Percentiles rank a stretch among this genome's conserved stretches.
phyloP scores from a whole-genome alignment of 176 grass and related monocot species.

The Avena eriantha region DNA sequence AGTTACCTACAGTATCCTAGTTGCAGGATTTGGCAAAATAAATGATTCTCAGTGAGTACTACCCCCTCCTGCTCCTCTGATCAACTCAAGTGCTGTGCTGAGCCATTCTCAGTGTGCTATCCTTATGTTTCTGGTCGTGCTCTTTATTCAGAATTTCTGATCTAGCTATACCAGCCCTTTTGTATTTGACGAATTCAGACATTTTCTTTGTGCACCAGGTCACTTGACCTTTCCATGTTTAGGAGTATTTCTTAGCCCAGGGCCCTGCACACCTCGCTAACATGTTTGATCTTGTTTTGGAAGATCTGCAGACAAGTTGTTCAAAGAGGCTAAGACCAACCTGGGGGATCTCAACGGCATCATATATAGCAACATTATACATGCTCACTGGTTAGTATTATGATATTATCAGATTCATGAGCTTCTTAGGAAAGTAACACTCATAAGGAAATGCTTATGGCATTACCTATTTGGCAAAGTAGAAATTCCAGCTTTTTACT shows the following conservation, averaged over 20 bases:
- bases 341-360: conserved; percentile 66
- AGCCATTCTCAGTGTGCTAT: background rate
- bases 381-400: conserved; percentile 95
- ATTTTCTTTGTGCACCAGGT: conserved; percentile 27
- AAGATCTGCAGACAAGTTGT: conserved; percentile 93
- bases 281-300: conserved; percentile 48
- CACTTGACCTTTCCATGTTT: conserved; percentile 10
- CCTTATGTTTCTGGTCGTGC: background rate
- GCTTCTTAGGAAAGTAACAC: conserved; percentile 8
- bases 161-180: background rate
- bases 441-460: background rate
- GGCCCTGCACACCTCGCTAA: conserved; percentile 44
- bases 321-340: conserved; percentile 84
- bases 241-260: background rate
- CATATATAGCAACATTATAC: conserved; percentile 97
- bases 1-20: conserved; percentile 95
- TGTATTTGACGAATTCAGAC: background rate
- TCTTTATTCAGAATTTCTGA: conserved; percentile 15
- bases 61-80: background rate
- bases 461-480: background rate
- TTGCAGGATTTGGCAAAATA: conserved; percentile 81
- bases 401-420: conserved; percentile 39
- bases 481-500: conserved; percentile 12
- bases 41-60: conserved; percentile 84
- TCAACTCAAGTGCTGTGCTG: background rate